phyloP scores from a whole-genome alignment of 371 early-diverging fungal species.

The Nosema muscidifuracis region DNA sequence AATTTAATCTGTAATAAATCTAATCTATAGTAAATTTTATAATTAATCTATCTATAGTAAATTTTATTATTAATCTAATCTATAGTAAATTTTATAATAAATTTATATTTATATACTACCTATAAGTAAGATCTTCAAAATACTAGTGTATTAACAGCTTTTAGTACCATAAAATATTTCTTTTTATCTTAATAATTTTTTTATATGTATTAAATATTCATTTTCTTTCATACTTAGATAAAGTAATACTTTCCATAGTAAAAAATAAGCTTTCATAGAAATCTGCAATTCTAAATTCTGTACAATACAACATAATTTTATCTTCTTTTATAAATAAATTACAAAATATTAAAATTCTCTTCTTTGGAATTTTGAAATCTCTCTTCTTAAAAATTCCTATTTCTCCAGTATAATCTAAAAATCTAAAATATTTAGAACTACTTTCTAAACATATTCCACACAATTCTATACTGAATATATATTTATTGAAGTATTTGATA shows the following conservation, averaged over 20 bases:
- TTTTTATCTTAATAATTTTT: too few species aligned
- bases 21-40: too few species aligned
- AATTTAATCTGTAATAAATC: too few species aligned
- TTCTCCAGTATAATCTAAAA: constrained; percentile 32
- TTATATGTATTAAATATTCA: too few species aligned
- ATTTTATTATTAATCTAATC: not conserved
- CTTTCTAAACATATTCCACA: constrained; percentile 7
- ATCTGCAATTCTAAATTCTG: constrained; percentile 1
- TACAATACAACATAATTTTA: constrained; percentile 1
- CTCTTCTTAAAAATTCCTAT: constrained; percentile 1
- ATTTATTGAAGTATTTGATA: too few species aligned
- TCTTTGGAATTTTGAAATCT: not conserved
- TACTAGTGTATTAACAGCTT: too few species aligned
- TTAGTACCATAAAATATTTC: too few species aligned
- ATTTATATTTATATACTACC: not conserved
- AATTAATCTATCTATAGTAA: constrained; percentile 2
- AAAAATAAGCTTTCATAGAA: constrained; percentile 30
- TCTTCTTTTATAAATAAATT: constrained; percentile 12
- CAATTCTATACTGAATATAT: too few species aligned
- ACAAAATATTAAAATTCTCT: constrained; percentile 11
- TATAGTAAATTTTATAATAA: not conserved
- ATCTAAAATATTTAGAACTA: not conserved
- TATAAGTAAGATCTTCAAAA: too few species aligned
- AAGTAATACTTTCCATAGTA: constrained; percentile 7
- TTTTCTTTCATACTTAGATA: too few species aligned